These are phyloP conservation scores for Microthlaspi erraticum DNA, from an alignment of 345 rosid species.

Conservation along the genomic window DNA sequence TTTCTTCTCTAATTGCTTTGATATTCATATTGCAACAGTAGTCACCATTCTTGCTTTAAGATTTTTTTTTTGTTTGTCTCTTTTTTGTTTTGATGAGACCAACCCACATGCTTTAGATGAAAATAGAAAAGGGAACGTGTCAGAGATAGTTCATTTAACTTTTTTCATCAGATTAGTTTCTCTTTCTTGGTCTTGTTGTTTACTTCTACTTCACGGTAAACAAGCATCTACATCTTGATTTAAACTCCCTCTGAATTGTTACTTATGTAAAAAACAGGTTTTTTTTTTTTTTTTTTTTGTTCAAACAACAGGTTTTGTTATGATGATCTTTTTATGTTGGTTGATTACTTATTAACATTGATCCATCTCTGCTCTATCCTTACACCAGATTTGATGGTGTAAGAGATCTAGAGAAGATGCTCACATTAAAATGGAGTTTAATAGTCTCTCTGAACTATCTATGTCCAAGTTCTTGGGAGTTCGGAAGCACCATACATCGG, in stretches of 20 bases:
- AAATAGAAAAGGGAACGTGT: background rate
- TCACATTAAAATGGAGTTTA: slow-evolving; percentile 50
- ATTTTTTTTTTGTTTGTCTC: too few relatives aligned
- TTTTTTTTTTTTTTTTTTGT: too few relatives aligned
- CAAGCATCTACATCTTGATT: background rate
- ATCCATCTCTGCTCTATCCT: slow-evolving; percentile 21
- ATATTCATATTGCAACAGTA: too few relatives aligned
- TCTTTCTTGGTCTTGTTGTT: slow-evolving; percentile 17
- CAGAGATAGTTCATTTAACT: background rate
- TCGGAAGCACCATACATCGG: slow-evolving; percentile 51
- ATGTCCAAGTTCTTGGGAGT: slow-evolving; percentile 50
- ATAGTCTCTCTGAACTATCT: slow-evolving; percentile 52
- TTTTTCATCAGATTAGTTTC: background rate
- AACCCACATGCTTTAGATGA: too few relatives aligned
- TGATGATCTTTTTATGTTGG: background rate
- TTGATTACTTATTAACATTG: slow-evolving; percentile 19
- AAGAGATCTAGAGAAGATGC: slow-evolving; percentile 41
- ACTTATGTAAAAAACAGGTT: background rate
- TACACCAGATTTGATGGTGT: slow-evolving; percentile 33
- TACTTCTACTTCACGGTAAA: background rate
- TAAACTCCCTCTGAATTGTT: background rate
- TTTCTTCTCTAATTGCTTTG: too few relatives aligned
- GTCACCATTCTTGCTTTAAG: too few relatives aligned
- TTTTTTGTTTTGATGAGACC: too few relatives aligned
- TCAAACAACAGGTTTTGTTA: background rate